These are phyloP conservation scores for Cystoderma amianthinum DNA, from an alignment of 768 basidiomycete species.

Conservation along the genomic window DNA sequence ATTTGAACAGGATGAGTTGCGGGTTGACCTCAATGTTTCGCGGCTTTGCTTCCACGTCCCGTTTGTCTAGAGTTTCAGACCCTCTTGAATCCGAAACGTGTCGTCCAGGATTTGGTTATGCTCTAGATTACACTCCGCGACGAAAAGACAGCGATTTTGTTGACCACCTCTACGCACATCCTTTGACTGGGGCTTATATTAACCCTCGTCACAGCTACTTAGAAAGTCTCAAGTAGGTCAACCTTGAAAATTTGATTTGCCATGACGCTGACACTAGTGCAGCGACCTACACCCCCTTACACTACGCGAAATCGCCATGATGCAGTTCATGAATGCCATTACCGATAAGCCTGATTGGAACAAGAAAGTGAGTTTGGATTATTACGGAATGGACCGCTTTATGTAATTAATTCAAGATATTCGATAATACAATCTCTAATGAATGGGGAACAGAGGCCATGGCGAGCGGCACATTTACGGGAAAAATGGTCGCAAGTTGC, in stretches of 20 bases:
- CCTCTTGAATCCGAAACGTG: no score
- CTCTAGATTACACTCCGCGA: conserved; percentile 14
- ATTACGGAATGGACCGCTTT: neutral
- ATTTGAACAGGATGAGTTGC: no score
- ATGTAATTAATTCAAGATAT: conserved; percentile 8
- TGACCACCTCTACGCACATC: conserved; percentile 9
- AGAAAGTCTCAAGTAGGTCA: neutral
- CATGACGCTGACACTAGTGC: neutral
- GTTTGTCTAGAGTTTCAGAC: no score
- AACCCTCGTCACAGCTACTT: neutral
- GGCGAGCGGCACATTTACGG: neutral
- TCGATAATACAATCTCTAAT: conserved; percentile 11
- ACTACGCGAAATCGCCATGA: conserved; percentile 24
- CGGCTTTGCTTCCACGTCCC: no score
- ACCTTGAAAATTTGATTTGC: no score
- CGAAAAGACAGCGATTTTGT: conserved; percentile 8
- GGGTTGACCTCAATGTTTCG: no score
- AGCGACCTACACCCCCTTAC: conserved; percentile 11
- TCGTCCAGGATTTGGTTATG: conserved; percentile 21
- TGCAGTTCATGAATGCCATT: conserved; percentile 26
- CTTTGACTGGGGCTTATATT: conserved; percentile 6
- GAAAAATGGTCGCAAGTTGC: neutral
- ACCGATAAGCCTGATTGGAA: conserved; percentile 28
- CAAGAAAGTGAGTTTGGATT: conserved; percentile 18
- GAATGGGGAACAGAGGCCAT: conserved; percentile 18